Evolutionary conservation across 78 protist genomes (phyloP).

Genomic region (Anaeramoeba flamelloides): DNA sequence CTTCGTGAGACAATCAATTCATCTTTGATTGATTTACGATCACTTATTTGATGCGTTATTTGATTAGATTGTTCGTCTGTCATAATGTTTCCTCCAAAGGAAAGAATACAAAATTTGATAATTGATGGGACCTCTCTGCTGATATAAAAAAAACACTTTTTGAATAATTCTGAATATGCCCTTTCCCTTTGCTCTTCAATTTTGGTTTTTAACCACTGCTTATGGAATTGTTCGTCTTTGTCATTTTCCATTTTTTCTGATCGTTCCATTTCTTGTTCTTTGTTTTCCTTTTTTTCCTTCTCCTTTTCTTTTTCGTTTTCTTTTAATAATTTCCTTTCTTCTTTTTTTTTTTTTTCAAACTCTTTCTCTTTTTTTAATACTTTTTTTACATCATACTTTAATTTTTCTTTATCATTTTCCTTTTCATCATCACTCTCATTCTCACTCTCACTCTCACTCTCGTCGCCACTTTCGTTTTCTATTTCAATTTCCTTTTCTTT

Average conservation of each 20-base stretch:
- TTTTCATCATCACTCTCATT: neutral
- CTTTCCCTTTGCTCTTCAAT: neutral
- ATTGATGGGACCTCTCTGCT: neutral
- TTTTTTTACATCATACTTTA: neutral
- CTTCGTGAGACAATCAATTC: neutral
- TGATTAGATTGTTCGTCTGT: neutral
- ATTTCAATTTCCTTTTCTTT: no score
- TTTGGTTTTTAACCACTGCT: neutral
- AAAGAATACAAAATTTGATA: neutral
- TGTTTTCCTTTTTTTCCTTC: neutral
- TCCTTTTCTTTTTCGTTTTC: neutral
- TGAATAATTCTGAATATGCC: neutral
- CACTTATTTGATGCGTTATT: neutral
- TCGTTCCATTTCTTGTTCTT: neutral
- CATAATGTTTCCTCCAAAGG: neutral
- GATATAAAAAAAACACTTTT: neutral
- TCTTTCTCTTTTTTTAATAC: neutral
- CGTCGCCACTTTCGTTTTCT: neutral
- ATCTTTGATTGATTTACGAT: neutral
- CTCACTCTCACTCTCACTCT: neutral
- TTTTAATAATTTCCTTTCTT: neutral
- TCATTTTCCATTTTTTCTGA: neutral
- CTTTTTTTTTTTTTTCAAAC: neutral
- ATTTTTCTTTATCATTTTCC: neutral
- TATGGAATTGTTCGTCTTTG: neutral